Conservation (phyloP, 2,329 filamentous ascomycete species). For the Elsinoe necatrix region DNA sequence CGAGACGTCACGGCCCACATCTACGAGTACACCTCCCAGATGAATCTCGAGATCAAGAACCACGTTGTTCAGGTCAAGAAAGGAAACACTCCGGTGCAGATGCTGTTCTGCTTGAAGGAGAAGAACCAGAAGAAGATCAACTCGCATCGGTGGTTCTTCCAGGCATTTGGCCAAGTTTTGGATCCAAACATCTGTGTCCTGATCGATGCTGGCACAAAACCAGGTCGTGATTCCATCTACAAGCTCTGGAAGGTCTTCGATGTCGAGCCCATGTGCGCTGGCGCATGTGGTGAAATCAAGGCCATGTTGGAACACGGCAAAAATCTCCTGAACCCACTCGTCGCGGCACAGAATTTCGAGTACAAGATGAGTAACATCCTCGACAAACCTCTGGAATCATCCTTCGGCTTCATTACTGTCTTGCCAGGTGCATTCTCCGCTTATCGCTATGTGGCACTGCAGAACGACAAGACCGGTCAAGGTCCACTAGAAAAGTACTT, state of each 20-base stretch:
- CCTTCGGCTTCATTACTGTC: conserved; percentile 96
- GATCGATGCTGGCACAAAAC: conserved; percentile 90
- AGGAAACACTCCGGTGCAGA: conserved; percentile 79
- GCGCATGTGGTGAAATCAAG: conserved; percentile 97
- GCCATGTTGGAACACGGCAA: conserved; percentile 87
- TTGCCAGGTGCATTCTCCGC: conserved; percentile 97
- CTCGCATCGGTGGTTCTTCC: conserved; percentile 98
- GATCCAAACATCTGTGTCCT: conserved; percentile 96
- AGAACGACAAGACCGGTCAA: conserved; percentile 92
- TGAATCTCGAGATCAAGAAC: conserved; percentile 82
- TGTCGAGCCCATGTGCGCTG: conserved; percentile 92
- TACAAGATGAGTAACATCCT: conserved; percentile 99
- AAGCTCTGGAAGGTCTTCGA: conserved; percentile 98
- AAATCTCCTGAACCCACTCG: conserved; percentile 83
- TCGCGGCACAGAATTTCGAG: conserved; percentile 97
- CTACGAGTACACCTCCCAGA: conserved; percentile 85
- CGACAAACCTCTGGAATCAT: conserved; percentile 93
- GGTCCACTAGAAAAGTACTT: conserved; percentile 96
- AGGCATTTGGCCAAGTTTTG: conserved; percentile 84
- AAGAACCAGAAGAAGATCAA: conserved; percentile 99
- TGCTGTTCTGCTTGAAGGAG: conserved; percentile 97
- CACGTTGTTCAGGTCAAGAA: conserved; percentile 78
- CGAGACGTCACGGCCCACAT: conserved; percentile 97
- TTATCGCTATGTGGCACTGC: conserved; percentile 86
- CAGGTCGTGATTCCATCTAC: conserved; percentile 90